Conservation (phyloP, 148 eudicot genomes). For the Amaranthus hypochondriacus region DNA sequence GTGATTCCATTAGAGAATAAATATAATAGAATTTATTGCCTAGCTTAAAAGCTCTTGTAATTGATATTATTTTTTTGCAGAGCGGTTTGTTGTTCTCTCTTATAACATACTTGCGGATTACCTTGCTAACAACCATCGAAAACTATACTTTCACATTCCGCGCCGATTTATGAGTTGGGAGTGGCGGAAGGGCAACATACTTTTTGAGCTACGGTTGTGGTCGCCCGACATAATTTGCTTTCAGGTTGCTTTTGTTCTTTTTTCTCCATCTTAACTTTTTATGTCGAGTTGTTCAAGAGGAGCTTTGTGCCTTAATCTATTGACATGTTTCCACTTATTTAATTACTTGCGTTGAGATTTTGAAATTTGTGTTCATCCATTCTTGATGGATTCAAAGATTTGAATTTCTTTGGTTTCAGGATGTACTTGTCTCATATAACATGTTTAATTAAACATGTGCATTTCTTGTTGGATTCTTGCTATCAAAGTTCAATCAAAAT, state of each 20-base stretch:
- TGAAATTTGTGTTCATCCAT: not conserved
- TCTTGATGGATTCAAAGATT: not conserved
- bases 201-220: slow-evolving; percentile 86
- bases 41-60: not conserved
- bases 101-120: slow-evolving; percentile 96
- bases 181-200: slow-evolving; percentile 67
- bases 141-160: slow-evolving; percentile 82
- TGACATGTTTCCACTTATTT: not conserved
- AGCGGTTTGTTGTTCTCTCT: slow-evolving; percentile 71
- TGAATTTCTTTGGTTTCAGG: no score
- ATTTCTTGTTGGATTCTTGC: no score
- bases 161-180: slow-evolving; percentile 70
- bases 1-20: not conserved
- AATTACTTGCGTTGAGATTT: not conserved
- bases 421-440: no score
- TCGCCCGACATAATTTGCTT: slow-evolving; percentile 91
- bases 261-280: not conserved
- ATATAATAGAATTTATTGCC: not conserved
- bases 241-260: slow-evolving; percentile 50
- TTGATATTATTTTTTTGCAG: slow-evolving; percentile 38
- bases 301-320: not conserved
- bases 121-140: slow-evolving; percentile 63
- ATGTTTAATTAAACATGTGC: no score
- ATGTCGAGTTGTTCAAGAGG: not conserved
- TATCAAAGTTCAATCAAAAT: no score